Percentiles rank a stretch among this genome's conserved stretches.
Conservation (phyloP, 1,139 yeast genomes). For the Saccharomycopsis hybrid region DNA sequence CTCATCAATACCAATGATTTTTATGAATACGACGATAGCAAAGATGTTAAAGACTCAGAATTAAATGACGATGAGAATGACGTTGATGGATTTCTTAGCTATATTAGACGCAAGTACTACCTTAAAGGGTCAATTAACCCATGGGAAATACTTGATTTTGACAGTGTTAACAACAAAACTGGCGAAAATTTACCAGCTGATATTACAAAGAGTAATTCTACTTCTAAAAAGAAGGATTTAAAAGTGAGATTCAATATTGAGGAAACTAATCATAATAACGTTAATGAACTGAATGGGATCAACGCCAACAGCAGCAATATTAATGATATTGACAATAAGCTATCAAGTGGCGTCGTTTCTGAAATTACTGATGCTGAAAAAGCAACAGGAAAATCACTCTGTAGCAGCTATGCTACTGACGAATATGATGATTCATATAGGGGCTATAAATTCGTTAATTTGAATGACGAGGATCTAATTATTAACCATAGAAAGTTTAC, state of each 20-base stretch:
- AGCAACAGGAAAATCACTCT: no score
- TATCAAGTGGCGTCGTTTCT: no score
- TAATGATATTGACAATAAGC: no score
- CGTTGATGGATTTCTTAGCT: conserved; percentile 4
- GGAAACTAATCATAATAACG: conserved; percentile 1
- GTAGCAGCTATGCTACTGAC: no score
- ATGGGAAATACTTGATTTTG: conserved; percentile 21
- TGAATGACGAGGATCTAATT: conserved; percentile 10
- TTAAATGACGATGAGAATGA: conserved; percentile 2
- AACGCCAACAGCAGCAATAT: no score
- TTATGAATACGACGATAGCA: conserved; percentile 19
- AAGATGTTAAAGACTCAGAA: background rate
- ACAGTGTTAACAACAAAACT: background rate
- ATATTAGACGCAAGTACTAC: conserved; percentile 16
- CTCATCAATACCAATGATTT: conserved; percentile 19
- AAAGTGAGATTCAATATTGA: conserved; percentile 18
- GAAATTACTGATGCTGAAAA: no score
- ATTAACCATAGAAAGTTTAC: conserved; percentile 14
- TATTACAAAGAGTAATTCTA: background rate
- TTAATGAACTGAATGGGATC: no score
- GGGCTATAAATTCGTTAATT: conserved; percentile 13
- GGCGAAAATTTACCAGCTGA: no score
- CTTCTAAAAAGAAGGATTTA: conserved; percentile 12
- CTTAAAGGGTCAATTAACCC: conserved; percentile 20
- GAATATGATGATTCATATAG: conserved; percentile 9